These are phyloP conservation scores for Ophiostoma angusticollis DNA, from an alignment of 2,329 filamentous ascomycete species.

Conservation along the genomic window DNA sequence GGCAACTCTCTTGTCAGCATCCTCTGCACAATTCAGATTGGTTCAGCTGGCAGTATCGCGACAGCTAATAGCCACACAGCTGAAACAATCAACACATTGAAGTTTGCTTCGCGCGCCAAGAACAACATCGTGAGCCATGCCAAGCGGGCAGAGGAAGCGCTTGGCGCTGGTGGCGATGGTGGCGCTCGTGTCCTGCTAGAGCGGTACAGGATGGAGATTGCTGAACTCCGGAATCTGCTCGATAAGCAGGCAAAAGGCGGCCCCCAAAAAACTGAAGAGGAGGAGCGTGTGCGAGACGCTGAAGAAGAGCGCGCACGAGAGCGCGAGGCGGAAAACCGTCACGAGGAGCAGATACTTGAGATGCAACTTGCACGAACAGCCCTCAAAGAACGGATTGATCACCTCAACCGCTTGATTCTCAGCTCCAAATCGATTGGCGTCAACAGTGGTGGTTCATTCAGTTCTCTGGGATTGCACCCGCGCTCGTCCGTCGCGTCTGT, in stretches of 20 bases:
- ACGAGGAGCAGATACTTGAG: constrained; percentile 95
- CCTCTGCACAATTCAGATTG: constrained; percentile 88
- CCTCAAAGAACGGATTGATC: constrained; percentile 92
- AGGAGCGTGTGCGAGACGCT: constrained; percentile 48
- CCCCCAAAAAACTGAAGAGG: constrained; percentile 41
- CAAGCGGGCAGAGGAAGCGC: constrained; percentile 83
- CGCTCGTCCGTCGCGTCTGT: constrained; percentile 46
- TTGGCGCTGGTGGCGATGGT: constrained; percentile 68
- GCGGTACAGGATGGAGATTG: constrained; percentile 86
- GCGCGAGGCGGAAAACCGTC: constrained; percentile 69
- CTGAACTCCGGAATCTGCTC: constrained; percentile 65
- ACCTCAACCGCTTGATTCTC: constrained; percentile 86
- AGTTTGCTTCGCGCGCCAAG: constrained; percentile 91
- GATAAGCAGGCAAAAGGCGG: constrained; percentile 67
- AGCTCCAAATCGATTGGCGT: constrained; percentile 94
- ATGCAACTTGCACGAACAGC: constrained; percentile 96
- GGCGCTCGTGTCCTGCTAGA: constrained; percentile 80
- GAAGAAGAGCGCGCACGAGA: constrained; percentile 62
- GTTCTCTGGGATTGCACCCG: constrained; percentile 51
- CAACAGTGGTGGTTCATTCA: constrained; percentile 63
- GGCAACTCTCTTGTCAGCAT: constrained; percentile 94
- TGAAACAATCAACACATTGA: constrained; percentile 90
- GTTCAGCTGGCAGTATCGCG: constrained; percentile 59
- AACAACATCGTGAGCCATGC: constrained; percentile 97
- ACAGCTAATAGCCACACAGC: constrained; percentile 61